These are phyloP conservation scores for Leishmania arabica DNA, from an alignment of 208 protist genomes.

Conservation along the genomic window DNA sequence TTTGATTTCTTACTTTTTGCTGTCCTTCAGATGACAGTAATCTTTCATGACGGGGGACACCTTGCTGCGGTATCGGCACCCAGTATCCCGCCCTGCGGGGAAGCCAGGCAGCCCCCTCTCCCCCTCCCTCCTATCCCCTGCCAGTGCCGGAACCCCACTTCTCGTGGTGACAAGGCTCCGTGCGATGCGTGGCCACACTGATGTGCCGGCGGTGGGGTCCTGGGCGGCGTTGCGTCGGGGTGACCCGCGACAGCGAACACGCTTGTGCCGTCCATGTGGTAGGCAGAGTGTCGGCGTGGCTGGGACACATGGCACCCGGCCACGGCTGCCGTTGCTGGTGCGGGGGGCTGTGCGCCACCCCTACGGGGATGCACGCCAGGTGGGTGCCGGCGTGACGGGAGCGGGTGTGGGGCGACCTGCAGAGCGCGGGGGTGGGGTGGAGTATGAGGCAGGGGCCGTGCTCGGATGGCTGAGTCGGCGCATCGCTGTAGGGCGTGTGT, in stretches of 20 bases:
- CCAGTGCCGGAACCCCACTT: neutral
- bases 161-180: neutral
- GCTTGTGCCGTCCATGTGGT: neutral
- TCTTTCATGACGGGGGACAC: neutral
- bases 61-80: neutral
- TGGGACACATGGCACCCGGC: neutral
- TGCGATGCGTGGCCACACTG: no score
- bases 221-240: no score
- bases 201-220: no score
- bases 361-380: neutral
- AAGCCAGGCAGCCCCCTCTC: neutral
- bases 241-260: neutral
- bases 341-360: neutral
- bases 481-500: neutral
- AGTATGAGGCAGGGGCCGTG: neutral
- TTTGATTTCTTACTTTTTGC: neutral
- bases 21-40: neutral
- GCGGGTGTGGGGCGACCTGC: neutral
- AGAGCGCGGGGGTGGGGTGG: neutral
- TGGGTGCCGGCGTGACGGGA: neutral
- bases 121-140: neutral
- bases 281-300: neutral
- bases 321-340: neutral
- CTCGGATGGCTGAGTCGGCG: neutral
- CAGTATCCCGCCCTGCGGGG: neutral